These are phyloP conservation scores for Colletotrichum sp. DNA, from an alignment of 2,329 filamentous ascomycete species.

Conservation along the genomic window DNA sequence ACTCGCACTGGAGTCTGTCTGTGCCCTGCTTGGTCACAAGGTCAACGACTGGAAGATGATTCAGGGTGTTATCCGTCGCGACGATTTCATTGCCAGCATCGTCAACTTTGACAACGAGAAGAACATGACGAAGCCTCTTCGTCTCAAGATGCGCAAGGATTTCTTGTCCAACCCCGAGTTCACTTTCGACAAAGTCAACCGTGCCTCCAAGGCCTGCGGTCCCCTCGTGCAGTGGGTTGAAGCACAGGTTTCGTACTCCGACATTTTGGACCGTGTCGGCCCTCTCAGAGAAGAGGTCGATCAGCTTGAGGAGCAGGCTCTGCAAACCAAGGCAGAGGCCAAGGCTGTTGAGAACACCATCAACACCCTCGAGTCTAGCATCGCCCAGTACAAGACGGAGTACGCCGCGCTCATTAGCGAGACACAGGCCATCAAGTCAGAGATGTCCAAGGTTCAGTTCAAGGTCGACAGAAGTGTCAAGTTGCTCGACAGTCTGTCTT, in stretches of 20 bases:
- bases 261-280: slow-evolving; percentile 92
- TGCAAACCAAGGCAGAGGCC: slow-evolving; percentile 92
- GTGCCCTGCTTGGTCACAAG: slow-evolving; percentile 90
- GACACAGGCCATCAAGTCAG: slow-evolving; percentile 94
- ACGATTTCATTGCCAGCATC: slow-evolving; percentile 98
- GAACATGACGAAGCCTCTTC: slow-evolving; percentile 85
- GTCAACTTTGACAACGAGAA: slow-evolving; percentile 95
- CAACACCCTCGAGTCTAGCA: slow-evolving; percentile 82
- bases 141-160: slow-evolving; percentile 89
- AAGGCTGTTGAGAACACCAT: slow-evolving; percentile 92
- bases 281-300: slow-evolving; percentile 90
- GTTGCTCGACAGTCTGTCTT: slow-evolving; percentile 92
- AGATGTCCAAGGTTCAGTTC: slow-evolving; percentile 96
- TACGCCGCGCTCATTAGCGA: slow-evolving; percentile 96
- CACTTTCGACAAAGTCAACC: slow-evolving; percentile 94
- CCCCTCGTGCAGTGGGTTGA: slow-evolving; percentile 96
- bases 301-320: slow-evolving; percentile 83
- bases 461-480: slow-evolving; percentile 97
- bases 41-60: slow-evolving; percentile 91
- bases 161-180: slow-evolving; percentile 94
- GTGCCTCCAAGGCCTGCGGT: slow-evolving; percentile 95
- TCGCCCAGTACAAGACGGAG: slow-evolving; percentile 93
- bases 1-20: slow-evolving; percentile 94
- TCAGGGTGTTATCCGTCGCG: slow-evolving; percentile 83
- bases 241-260: slow-evolving; percentile 97